phyloP scores from a whole-genome alignment of 139 green algal species.

The Diplosphaera chodatii region DNA sequence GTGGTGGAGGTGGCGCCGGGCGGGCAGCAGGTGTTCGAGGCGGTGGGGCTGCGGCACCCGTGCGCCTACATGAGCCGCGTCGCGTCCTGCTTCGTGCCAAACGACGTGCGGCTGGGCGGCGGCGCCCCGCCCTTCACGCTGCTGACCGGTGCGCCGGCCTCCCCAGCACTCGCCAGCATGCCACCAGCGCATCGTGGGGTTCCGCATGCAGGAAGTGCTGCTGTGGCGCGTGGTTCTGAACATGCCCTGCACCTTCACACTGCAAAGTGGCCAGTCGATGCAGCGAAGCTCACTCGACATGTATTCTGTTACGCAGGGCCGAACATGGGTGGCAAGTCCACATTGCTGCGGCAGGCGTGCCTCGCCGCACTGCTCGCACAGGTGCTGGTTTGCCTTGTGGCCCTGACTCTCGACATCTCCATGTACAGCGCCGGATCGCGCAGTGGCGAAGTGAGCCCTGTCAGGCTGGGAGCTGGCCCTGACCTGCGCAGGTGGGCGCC shows the following conservation, averaged over 20 bases:
- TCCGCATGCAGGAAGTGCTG: too few species aligned
- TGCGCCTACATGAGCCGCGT: slow-evolving; percentile 14
- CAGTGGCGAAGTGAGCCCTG: too few species aligned
- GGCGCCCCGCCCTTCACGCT: slow-evolving; percentile 52
- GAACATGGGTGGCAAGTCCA: slow-evolving; percentile 99
- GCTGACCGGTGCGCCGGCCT: slow-evolving; percentile 55
- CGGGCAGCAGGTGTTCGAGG: slow-evolving; percentile 39
- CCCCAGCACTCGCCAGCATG: too few species aligned
- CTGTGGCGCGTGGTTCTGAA: too few species aligned
- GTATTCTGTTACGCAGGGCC: slow-evolving; percentile 63
- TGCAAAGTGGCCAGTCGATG: too few species aligned
- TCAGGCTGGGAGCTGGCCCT: too few species aligned
- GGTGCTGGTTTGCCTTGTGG: too few species aligned
- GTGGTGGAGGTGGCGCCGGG: neutral
- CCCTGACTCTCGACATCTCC: too few species aligned
- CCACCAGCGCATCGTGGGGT: too few species aligned
- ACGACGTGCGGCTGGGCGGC: slow-evolving; percentile 80
- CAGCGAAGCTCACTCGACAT: too few species aligned
- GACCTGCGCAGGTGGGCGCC: slow-evolving; percentile 77
- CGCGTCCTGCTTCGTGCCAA: slow-evolving; percentile 83
- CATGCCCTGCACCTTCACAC: too few species aligned
- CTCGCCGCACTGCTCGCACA: slow-evolving; percentile 82
- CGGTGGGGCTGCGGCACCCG: slow-evolving; percentile 65
- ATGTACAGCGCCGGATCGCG: too few species aligned
- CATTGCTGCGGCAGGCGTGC: slow-evolving; percentile 82